Conservation (phyloP, 2,329 filamentous ascomycete species). For the Ceratocystis harringtonii region DNA sequence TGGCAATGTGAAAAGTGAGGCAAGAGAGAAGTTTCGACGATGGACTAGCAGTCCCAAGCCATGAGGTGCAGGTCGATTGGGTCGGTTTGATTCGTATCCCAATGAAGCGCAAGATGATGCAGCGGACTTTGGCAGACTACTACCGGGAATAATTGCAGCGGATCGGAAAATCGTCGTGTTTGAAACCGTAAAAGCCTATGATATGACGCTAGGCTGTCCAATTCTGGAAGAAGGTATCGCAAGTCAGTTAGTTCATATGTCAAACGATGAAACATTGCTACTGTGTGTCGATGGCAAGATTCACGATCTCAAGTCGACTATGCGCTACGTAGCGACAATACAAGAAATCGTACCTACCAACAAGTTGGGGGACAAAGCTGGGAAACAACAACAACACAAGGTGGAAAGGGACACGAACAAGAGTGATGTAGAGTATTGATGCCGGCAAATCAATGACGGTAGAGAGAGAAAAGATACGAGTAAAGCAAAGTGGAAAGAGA, state of each 20-base stretch:
- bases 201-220: not conserved
- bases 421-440: slow-evolving; percentile 10
- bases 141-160: not conserved
- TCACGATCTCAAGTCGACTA: not conserved
- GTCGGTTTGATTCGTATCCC: not conserved
- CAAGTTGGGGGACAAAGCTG: not conserved
- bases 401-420: not conserved
- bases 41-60: slow-evolving; percentile 13
- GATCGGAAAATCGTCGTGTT: not conserved
- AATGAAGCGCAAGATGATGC: not conserved
- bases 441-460: not conserved
- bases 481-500: not conserved
- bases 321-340: not conserved
- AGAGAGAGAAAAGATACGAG: not conserved
- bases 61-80: slow-evolving; percentile 7
- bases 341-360: not conserved
- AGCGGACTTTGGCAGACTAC: not conserved
- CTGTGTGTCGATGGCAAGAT: not conserved
- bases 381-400: not conserved
- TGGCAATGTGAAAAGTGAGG: slow-evolving; percentile 17
- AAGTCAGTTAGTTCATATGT: not conserved
- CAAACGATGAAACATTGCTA: not conserved
- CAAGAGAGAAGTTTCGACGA: slow-evolving; percentile 4
- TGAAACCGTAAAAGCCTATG: not conserved
- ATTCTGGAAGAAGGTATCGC: not conserved